phyloP scores from a whole-genome alignment of 192 early-diverging fungal genomes.

The Phlyctochytrium planicorne region DNA sequence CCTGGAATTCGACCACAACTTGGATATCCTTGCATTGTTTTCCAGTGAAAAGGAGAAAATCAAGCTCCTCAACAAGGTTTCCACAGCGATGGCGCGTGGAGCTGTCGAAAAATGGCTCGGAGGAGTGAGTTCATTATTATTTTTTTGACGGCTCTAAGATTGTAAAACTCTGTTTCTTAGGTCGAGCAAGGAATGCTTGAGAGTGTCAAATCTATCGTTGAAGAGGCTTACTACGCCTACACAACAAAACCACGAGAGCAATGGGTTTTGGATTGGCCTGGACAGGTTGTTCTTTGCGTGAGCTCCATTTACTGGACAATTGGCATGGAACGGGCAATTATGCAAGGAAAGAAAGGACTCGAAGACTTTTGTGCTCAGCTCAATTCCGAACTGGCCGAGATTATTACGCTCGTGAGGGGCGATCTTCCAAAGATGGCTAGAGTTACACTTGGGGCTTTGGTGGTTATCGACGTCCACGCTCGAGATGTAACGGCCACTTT shows the following conservation, averaged over 20 bases:
- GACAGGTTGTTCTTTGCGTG: slow-evolving; percentile 62
- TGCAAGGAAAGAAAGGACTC: slow-evolving; percentile 49
- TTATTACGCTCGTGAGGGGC: slow-evolving; percentile 60
- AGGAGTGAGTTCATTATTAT: slow-evolving; percentile 17
- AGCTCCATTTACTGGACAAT: slow-evolving; percentile 62
- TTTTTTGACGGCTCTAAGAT: not conserved
- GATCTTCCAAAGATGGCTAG: slow-evolving; percentile 61
- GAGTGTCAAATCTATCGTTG: slow-evolving; percentile 50
- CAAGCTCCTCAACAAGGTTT: slow-evolving; percentile 48
- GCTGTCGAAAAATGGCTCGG: slow-evolving; percentile 62
- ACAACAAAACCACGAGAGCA: slow-evolving; percentile 46
- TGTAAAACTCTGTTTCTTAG: slow-evolving; percentile 10
- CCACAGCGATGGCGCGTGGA: slow-evolving; percentile 63
- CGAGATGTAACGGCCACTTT: slow-evolving; percentile 55
- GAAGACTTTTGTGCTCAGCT: slow-evolving; percentile 45
- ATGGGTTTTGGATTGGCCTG: slow-evolving; percentile 68
- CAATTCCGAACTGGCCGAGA: slow-evolving; percentile 55
- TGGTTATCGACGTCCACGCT: slow-evolving; percentile 68
- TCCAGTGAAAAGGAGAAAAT: slow-evolving; percentile 61
- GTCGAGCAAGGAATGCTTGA: slow-evolving; percentile 59
- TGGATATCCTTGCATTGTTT: slow-evolving; percentile 54
- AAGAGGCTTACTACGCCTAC: slow-evolving; percentile 53
- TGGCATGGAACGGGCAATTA: slow-evolving; percentile 54
- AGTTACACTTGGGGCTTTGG: slow-evolving; percentile 58
- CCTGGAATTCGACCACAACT: slow-evolving; percentile 56